A percentile compares a stretch with the other conserved stretches of the same genome.
Conservation (phyloP, 2,329 filamentous ascomycete genomes). For the Nigrograna mackinnonii region DNA sequence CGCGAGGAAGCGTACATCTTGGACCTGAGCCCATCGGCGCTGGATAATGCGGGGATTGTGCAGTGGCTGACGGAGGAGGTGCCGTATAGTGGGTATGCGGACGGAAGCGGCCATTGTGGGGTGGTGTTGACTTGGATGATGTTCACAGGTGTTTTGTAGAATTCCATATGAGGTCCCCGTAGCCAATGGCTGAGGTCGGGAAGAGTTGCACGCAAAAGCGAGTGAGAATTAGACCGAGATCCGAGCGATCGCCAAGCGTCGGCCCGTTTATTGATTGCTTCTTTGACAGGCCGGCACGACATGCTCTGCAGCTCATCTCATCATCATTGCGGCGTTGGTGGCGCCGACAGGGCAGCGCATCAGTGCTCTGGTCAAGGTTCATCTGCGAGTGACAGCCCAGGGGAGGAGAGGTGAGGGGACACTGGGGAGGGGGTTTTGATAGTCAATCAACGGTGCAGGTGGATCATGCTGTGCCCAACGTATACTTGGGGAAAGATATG, state of each 20-base stretch:
- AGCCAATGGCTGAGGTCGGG: neutral
- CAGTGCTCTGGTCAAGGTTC: too few relatives aligned
- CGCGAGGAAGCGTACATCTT: slow-evolving; percentile 87
- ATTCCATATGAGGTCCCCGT: neutral
- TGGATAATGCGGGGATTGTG: slow-evolving; percentile 52
- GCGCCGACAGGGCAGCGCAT: too few relatives aligned
- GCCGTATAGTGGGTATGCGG: slow-evolving; percentile 31
- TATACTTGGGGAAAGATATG: too few relatives aligned
- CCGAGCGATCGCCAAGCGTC: slow-evolving; percentile 11
- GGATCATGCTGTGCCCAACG: too few relatives aligned
- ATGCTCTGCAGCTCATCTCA: too few relatives aligned
- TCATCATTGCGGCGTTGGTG: too few relatives aligned
- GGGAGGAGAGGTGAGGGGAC: too few relatives aligned
- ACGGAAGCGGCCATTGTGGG: slow-evolving; percentile 23
- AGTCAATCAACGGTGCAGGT: too few relatives aligned
- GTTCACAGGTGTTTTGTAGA: neutral
- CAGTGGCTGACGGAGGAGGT: slow-evolving; percentile 34
- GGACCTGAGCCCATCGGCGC: slow-evolving; percentile 86
- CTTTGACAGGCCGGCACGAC: too few relatives aligned
- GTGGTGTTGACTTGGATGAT: slow-evolving; percentile 7
- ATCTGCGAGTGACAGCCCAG: too few relatives aligned
- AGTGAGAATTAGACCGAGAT: slow-evolving; percentile 11
- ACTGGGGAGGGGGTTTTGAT: too few relatives aligned
- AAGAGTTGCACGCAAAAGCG: neutral
- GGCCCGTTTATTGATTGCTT: slow-evolving; percentile 5